Base-by-base conservation (phyloP, 352 stramenopile species). In the Globisporangium ultimum region DNA sequence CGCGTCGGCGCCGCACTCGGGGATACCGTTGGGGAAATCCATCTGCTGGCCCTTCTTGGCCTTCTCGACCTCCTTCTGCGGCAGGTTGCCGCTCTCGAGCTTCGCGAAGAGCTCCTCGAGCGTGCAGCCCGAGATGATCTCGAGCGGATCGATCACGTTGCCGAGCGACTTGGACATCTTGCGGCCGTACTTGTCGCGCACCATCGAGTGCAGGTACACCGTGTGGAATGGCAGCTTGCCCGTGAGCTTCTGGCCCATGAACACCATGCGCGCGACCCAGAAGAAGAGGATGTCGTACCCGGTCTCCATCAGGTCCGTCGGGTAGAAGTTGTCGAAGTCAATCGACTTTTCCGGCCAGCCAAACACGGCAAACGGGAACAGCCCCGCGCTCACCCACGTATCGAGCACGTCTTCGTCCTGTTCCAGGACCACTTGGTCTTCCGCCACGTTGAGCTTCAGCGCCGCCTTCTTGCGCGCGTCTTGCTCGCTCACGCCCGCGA, bases 241-340 rank as follows among this genome's bases (percentile, higher is more conserved):
- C 22, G 94, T 99, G 13, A 99, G 80, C 70, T 99, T 97, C 56
- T 98, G 87, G 54, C 95, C 94, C 77, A 99, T 89, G 53, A 93
- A 96, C 21, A 95, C 81, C 96, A 99, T 99, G 61, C 97, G 91
- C 32, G 96, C 97, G 45, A 99, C 97, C 98, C 98, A 99, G 75
- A 99, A 99, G 78, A 99, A 99, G 17, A 99, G 68, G 74, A 99
- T 99, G 76, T 99, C 98, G 67, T 98, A 98, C 12, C 97, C 98
- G n/a, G 98, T 99, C 71, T 99, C 98, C 28, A 99, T 74, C 60
- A 98, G 75, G 47, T 97, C 94, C 32, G 92, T 95, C 20, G 97
- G 97, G 75, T 98, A 99, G 61, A 98, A 99, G 64, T 92, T 83
- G 32, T 80, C 71, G 43, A 98, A 79, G 57, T 93, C 82, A 3